Base-by-base conservation (phyloP, 441 rosid genomes). In the Cnidoscolus chayamansa region DNA sequence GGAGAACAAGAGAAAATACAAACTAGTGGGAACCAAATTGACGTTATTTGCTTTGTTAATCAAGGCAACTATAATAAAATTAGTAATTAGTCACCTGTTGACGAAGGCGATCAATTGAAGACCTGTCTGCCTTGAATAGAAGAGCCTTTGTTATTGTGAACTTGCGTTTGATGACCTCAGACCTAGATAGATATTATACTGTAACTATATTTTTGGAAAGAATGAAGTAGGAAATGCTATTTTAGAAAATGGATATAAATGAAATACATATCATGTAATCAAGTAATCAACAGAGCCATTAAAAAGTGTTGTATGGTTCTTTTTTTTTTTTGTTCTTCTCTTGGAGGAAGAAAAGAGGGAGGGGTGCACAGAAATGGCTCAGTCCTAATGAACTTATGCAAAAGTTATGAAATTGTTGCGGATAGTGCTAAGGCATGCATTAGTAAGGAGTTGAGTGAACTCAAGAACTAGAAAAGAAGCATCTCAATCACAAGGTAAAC, bases 81-180 rank as follows among this genome's bases (percentile, higher is more conserved):
- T 74, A 67, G 77, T 77, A 40, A 70, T 65, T 35, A 72, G 77
- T 78, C 63, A 92, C 97, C 91, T 92, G 95, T 66, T 92, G 94
- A 55, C 84, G 88, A 75, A 89, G 78, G 72, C 97, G 88, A 74
- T 92, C 96, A 73, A 87, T 77, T 54, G 96, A 88, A 62, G 96
- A 92, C 71, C 93, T 84, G 68, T 92, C 93, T 43, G 98, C 96
- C 86, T 88, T 92, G 70, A 84, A 74, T 31, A 92, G 86, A 67
- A 92, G 82, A 73, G 93, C 96, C 83, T 84, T 92, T 69, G 94
- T 81, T 80, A 92, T 88, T 4, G 89, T 84, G 71, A 85, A 90
- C 80, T 80, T 92, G 13, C 98, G 92, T 74, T 90, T 88, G 69
- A 89, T 82, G 64, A 84, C 85, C 86, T 86, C 90, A 0, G 93